Percentiles rank a stretch among this genome's conserved stretches.
phyloP scores from a whole-genome alignment of 2,329 filamentous ascomycete species.

The Rutstroemia sp. region DNA sequence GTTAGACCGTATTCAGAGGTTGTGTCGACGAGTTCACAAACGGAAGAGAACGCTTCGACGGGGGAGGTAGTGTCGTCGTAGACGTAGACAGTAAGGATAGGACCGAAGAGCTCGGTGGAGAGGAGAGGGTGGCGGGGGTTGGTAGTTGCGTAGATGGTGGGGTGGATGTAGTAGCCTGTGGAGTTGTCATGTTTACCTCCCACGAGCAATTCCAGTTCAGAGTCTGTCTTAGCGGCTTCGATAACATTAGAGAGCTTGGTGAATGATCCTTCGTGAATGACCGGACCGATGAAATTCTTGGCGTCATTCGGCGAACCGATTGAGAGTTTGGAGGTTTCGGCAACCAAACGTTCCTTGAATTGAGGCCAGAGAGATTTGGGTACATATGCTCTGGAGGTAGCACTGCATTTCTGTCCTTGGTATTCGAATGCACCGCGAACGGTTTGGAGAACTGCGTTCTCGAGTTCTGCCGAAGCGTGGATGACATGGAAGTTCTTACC shows the following conservation, averaged over 20 bases:
- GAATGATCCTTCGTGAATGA: slow-evolving; percentile 77
- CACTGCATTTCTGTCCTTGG: slow-evolving; percentile 88
- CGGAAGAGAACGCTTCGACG: slow-evolving; percentile 47
- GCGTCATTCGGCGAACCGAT: slow-evolving; percentile 62
- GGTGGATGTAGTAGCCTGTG: slow-evolving; percentile 77
- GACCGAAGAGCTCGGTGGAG: slow-evolving; percentile 74
- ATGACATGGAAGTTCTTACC: slow-evolving; percentile 91
- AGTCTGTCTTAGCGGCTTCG: slow-evolving; percentile 69
- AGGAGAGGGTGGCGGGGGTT: slow-evolving; percentile 70
- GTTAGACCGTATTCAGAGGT: slow-evolving; percentile 74
- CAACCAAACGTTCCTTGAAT: slow-evolving; percentile 58
- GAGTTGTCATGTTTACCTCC: slow-evolving; percentile 72
- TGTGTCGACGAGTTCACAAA: slow-evolving; percentile 57
- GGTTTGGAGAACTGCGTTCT: slow-evolving; percentile 74
- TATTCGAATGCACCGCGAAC: slow-evolving; percentile 84
- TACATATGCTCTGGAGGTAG: slow-evolving; percentile 73
- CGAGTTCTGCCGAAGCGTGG: slow-evolving; percentile 67
- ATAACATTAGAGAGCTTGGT: slow-evolving; percentile 72
- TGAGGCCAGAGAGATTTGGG: slow-evolving; percentile 66
- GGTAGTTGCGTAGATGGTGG: slow-evolving; percentile 71
- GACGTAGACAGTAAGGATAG: slow-evolving; percentile 64
- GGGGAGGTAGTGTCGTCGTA: slow-evolving; percentile 60
- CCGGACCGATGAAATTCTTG: slow-evolving; percentile 79
- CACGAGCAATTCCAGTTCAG: slow-evolving; percentile 61
- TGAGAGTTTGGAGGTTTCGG: slow-evolving; percentile 61